Conservation (phyloP, 352 stramenopile genomes). For the Thalassiosira allenii region DNA sequence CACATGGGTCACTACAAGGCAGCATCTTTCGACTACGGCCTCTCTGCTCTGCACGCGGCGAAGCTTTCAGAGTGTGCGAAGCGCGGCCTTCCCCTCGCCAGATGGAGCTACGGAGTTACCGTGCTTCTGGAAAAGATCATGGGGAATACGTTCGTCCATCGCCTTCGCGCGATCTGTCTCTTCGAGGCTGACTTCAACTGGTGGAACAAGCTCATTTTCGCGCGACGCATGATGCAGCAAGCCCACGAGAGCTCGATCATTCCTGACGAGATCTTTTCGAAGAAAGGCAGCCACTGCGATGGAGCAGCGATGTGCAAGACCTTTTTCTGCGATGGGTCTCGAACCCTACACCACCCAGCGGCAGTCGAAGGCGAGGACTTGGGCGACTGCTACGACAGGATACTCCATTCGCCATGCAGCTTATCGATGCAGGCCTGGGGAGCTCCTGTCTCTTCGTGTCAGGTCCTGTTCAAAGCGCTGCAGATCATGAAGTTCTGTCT, state of each 20-base stretch:
- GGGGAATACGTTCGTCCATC: conserved; percentile 33
- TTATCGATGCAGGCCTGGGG: background rate
- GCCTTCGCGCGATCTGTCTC: conserved; percentile 38
- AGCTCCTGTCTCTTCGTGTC: background rate
- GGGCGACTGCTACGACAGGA: background rate
- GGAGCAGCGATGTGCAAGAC: conserved; percentile 5
- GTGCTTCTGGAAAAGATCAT: conserved; percentile 41
- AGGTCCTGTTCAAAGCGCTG: conserved; percentile 3
- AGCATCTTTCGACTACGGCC: conserved; percentile 1
- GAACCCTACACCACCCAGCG: background rate
- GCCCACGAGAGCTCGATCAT: background rate
- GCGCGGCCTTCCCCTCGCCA: conserved; percentile 7
- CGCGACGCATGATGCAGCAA: conserved; percentile 2
- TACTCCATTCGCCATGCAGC: background rate
- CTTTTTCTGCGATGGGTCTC: conserved; percentile 9
- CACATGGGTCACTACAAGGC: conserved; percentile 44
- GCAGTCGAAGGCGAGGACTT: conserved; percentile 1
- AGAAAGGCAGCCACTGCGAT: background rate
- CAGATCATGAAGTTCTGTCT: conserved; percentile 26
- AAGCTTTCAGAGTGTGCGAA: conserved; percentile 5
- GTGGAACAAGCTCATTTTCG: conserved; percentile 34
- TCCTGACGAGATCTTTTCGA: conserved; percentile 25
- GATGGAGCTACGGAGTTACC: conserved; percentile 27
- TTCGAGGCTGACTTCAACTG: conserved; percentile 57
- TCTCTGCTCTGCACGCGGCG: conserved; percentile 20